Base-by-base conservation (phyloP, 495 filamentous ascomycete genomes). In the Lophium mytilinum region DNA sequence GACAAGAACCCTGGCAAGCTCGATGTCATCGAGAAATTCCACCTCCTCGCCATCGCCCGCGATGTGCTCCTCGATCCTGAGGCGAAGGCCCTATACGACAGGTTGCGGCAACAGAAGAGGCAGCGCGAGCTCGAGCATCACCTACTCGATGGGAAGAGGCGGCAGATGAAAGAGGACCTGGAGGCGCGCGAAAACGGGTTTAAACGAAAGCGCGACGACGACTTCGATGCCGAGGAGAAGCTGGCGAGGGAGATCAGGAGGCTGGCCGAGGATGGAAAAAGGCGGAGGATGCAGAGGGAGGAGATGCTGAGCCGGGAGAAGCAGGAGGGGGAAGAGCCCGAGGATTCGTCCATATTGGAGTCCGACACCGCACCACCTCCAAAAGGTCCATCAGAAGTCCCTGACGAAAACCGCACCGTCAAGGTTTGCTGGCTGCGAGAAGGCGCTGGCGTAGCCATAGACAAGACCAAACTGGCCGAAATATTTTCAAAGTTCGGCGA, bases 111-210 rank as follows among this genome's bases (percentile, higher is more conserved):
- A 57, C 84, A 85, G 36, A 74, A 80, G 42, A 62, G 78, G 60
- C 80, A 81, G 60, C 81, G 78, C 66, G 74, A 81, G 71, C 75
- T 80, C 58, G 79, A 87, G 68, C 73, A 78, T 57, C 84, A 86
- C 45, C 70, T 81, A 62, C 82, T 87, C 65, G 83, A 84, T 61
- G 76, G 83, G 9, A 77, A 77, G 65, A 76, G 87, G 63, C 71
- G 83, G 66, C 76, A 81, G 70, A 88, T 90, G 86, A 80, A 82
- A 66, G 84, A 89, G 68, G 86, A 91, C 67, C 69, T 90, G 50
- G 86, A 90, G 71, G 71, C 76, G 50, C 67, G 83, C 53, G 85
- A 88, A 78, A 9, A 65, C 75, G 51, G 55, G 71, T 19, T 79
- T 75, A 73, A 79, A 73, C n/a, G 70, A 40, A 71, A 70, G 50